phyloP scores from a whole-genome alignment of 305 asterid genomes.

The Fraxinus paxiana region DNA sequence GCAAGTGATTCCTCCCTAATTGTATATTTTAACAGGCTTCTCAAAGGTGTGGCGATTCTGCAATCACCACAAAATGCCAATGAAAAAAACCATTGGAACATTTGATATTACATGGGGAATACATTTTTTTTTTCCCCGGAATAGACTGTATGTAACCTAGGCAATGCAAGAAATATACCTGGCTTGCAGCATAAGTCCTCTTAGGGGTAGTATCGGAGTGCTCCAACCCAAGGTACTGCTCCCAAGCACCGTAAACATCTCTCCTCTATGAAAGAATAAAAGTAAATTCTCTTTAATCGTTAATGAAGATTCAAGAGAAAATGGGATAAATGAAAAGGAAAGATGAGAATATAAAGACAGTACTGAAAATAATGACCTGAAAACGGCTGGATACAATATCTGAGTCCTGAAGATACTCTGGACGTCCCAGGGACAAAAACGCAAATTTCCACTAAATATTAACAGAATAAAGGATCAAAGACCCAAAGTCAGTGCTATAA shows the following conservation, averaged over 20 bases:
- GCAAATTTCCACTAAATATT: constrained; percentile 36
- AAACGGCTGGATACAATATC: constrained; percentile 59
- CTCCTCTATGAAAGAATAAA: constrained; percentile 17
- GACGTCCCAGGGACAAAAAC: constrained; percentile 51
- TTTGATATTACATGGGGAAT: not conserved
- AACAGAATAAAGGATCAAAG: not conserved
- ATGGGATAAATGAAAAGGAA: not conserved
- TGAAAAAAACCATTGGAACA: not conserved
- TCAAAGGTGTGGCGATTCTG: constrained; percentile 48
- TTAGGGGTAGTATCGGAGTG: constrained; percentile 30
- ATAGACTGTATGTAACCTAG: not conserved
- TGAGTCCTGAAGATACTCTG: constrained; percentile 68
- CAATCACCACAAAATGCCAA: constrained; percentile 6
- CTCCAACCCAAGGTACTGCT: constrained; percentile 35
- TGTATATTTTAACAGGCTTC: constrained; percentile 45
- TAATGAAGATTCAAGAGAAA: not conserved
- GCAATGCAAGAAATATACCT: constrained; percentile 17
- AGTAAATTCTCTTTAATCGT: not conserved
- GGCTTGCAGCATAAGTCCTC: constrained; percentile 27
- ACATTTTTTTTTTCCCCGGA: not conserved
- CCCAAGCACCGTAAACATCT: constrained; percentile 36
- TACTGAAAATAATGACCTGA: constrained; percentile 44
- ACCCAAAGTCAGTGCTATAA: not conserved
- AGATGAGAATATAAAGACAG: not conserved
- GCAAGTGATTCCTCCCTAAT: constrained; percentile 18